A percentile compares a stretch with the other conserved stretches of the same genome.
Evolutionary conservation across 768 basidiomycete genomes (phyloP).

Genomic region (Hygrocybe punicea): DNA sequence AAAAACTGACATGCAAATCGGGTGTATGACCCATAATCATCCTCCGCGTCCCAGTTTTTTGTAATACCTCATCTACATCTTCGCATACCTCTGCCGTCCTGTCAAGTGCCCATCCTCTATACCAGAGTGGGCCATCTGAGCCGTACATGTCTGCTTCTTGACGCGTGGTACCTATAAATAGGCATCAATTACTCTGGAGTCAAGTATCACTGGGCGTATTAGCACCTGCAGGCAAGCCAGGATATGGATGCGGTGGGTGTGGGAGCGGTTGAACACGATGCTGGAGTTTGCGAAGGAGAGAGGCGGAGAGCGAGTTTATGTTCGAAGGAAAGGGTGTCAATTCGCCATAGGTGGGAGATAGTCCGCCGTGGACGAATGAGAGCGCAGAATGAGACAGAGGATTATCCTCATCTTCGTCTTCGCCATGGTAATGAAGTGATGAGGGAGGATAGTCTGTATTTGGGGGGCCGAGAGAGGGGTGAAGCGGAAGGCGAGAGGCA

Average conservation of each 20-base stretch:
- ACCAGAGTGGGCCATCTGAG: conserved; percentile 86
- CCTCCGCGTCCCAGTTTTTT: conserved; percentile 74
- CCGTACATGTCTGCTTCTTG: conserved; percentile 74
- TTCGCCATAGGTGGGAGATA: conserved; percentile 71
- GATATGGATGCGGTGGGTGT: conserved; percentile 76
- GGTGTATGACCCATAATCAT: conserved; percentile 99
- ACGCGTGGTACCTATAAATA: conserved; percentile 46
- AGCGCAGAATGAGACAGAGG: conserved; percentile 75
- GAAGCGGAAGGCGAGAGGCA: conserved; percentile 76
- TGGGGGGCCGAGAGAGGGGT: conserved; percentile 62
- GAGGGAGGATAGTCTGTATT: conserved; percentile 49
- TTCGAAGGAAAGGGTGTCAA: conserved; percentile 78
- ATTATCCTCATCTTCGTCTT: conserved; percentile 23
- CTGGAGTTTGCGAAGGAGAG: conserved; percentile 71
- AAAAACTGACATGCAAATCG: conserved; percentile 59
- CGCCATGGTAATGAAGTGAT: too few relatives aligned
- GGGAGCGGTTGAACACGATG: conserved; percentile 64
- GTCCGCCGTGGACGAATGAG: conserved; percentile 92
- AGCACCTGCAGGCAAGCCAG: conserved; percentile 56
- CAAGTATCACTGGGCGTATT: conserved; percentile 11
- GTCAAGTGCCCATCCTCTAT: conserved; percentile 86
- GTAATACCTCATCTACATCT: conserved; percentile 66
- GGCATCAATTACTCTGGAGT: not conserved
- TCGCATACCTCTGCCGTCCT: conserved; percentile 63
- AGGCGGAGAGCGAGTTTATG: conserved; percentile 73